A percentile compares a stretch with the other conserved stretches of the same genome.
Evolutionary conservation across 257 asterid genomes (phyloP).

Genomic region (Nicotiana tomentosiformis): DNA sequence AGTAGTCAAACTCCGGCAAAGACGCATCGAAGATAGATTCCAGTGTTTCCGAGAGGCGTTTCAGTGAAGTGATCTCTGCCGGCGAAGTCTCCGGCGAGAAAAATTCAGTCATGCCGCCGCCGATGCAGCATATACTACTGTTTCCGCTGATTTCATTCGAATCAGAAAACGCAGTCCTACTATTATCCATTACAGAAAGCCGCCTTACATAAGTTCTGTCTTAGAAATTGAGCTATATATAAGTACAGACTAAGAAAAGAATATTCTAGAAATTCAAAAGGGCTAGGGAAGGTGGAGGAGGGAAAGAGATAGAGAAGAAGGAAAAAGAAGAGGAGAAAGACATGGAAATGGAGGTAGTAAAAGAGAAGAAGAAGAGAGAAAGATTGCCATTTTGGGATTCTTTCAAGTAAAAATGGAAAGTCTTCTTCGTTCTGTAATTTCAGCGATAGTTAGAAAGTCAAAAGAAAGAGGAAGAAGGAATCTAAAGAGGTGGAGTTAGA

Average conservation of each 20-base stretch:
- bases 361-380: neutral
- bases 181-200: slow-evolving; percentile 33
- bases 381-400: neutral
- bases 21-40: slow-evolving; percentile 57
- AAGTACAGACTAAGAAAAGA: neutral
- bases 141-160: slow-evolving; percentile 62
- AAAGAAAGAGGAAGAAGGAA: slow-evolving; percentile 24
- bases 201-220: neutral
- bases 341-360: neutral
- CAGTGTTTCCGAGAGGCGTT: slow-evolving; percentile 58
- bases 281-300: neutral
- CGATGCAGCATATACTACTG: slow-evolving; percentile 64
- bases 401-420: neutral
- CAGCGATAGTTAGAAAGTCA: slow-evolving; percentile 19
- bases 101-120: slow-evolving; percentile 32
- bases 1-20: slow-evolving; percentile 57
- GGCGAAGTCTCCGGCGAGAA: slow-evolving; percentile 23
- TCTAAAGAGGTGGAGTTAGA: too few species aligned
- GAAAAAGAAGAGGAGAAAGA: neutral
- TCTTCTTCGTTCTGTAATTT: neutral
- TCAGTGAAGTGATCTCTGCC: slow-evolving; percentile 39
- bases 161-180: slow-evolving; percentile 49
- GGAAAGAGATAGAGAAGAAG: neutral
- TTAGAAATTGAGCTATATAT: slow-evolving; percentile 10
- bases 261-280: neutral